Base-by-base conservation (phyloP, 2,329 filamentous ascomycete species). In the Xenosphaeropsis pyriputrescens region DNA sequence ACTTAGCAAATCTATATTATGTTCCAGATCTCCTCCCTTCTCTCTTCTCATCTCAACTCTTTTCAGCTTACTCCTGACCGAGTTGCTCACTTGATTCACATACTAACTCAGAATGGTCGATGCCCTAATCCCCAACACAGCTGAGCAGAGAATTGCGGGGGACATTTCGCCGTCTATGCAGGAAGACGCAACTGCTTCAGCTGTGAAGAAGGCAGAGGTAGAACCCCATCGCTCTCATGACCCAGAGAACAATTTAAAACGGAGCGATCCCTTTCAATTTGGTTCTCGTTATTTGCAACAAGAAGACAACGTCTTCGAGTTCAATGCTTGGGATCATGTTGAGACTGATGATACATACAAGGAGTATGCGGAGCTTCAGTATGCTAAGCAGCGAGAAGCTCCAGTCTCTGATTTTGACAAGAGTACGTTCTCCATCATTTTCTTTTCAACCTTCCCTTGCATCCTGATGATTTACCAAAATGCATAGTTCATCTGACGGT, bases 271-370 rank as follows among this genome's bases (percentile, higher is more conserved):
- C 14, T 98, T 96, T 60, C 81, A 93, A 60, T 98, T 98, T 58
- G 91, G 91, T 43, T 91, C 84, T 35, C 84, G 89, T 42, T 83
- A 73, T 52, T 74, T 98, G 37, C 76, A 82, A 51, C 70, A 89
- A 57, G 75, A 77, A 54, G 88, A 94, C 62, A 72, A 96, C 56
- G 84, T 93, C 52, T 98, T 89, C 62, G 82, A 93, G 58, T 94
- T 91, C 73, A 98, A 98, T 59, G 91, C 91, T 29, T 98, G 91
- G 91, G 91, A 98, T 57, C 89, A 98, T 57, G 91, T 96, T 55
- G 80, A 89, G 60, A 86, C 86, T 56, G 89, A 96, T 62, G 76
- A 85, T 49, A 70, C 78, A 31, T 96, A 94, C 68, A 79, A 80
- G 54, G 75, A 82, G 54, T 94, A 91, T 59, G 79, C 86, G 43